These are phyloP conservation scores for Aureobasidium sp. DNA, from an alignment of 2,329 filamentous ascomycete genomes.

Conservation along the genomic window DNA sequence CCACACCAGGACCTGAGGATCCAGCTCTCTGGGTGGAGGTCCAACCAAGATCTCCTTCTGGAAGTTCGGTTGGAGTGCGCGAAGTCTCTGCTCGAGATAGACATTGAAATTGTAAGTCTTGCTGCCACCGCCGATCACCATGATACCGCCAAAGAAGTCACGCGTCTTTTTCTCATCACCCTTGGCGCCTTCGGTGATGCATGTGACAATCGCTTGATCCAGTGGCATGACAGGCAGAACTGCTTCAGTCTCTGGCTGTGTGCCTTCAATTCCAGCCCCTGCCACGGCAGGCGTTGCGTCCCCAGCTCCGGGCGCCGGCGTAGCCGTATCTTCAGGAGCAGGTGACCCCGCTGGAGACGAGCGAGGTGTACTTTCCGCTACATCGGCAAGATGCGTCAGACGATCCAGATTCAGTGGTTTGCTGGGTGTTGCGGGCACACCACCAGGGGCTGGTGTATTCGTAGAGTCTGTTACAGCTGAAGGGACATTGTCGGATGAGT, in stretches of 20 bases:
- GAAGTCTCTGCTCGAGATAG: slow-evolving; percentile 75
- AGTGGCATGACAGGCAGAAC: slow-evolving; percentile 75
- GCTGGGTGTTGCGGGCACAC: slow-evolving; percentile 20
- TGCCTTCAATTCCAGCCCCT: slow-evolving; percentile 40
- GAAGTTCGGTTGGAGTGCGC: slow-evolving; percentile 53
- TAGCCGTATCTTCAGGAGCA: slow-evolving; percentile 62
- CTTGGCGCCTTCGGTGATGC: slow-evolving; percentile 76
- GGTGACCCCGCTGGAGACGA: slow-evolving; percentile 85
- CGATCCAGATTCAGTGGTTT: slow-evolving; percentile 49
- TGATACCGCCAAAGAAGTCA: slow-evolving; percentile 82
- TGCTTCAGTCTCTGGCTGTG: slow-evolving; percentile 49
- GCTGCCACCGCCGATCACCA: slow-evolving; percentile 79
- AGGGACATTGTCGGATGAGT: slow-evolving; percentile 37
- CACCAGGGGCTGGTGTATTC: slow-evolving; percentile 40
- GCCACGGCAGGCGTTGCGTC: slow-evolving; percentile 37
- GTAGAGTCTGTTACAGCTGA: slow-evolving; percentile 37
- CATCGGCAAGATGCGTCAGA: slow-evolving; percentile 56
- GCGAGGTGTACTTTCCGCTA: slow-evolving; percentile 66
- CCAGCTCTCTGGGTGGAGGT: slow-evolving; percentile 78
- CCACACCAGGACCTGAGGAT: slow-evolving; percentile 95
- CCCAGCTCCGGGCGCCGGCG: slow-evolving; percentile 46
- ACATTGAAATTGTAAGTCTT: slow-evolving; percentile 73
- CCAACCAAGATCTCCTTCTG: slow-evolving; percentile 60
- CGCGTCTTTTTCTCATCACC: slow-evolving; percentile 88
- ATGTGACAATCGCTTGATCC: slow-evolving; percentile 82